Evolutionary conservation across 495 filamentous ascomycete species (phyloP).

Genomic region (Aspergillus bridgeri): DNA sequence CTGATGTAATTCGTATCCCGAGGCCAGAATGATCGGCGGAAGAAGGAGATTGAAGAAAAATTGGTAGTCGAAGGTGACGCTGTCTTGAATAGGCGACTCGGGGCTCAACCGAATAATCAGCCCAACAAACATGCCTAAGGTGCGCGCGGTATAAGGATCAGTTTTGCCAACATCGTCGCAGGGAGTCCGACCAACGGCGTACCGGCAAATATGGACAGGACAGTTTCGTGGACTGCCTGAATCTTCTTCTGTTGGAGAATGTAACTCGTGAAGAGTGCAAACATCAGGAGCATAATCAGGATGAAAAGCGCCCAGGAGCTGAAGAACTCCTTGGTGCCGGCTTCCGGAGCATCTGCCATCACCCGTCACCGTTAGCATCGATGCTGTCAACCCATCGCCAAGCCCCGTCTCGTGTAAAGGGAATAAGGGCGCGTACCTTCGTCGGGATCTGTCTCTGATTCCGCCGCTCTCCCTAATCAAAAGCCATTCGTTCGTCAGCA

Average conservation of each 20-base stretch:
- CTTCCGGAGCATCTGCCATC: slow-evolving; percentile 50
- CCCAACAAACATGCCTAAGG: slow-evolving; percentile 88
- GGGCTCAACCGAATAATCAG: slow-evolving; percentile 78
- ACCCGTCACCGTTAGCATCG: slow-evolving; percentile 17
- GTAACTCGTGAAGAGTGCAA: slow-evolving; percentile 95
- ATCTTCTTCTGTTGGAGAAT: slow-evolving; percentile 91
- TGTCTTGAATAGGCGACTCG: slow-evolving; percentile 75
- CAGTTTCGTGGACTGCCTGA: slow-evolving; percentile 95
- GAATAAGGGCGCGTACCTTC: slow-evolving; percentile 41
- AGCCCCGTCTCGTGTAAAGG: background rate
- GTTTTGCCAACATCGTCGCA: slow-evolving; percentile 1
- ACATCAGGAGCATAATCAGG: slow-evolving; percentile 85
- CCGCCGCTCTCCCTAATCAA: slow-evolving; percentile 30
- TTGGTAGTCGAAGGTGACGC: slow-evolving; percentile 95
- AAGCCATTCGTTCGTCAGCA: slow-evolving; percentile 10
- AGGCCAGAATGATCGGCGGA: slow-evolving; percentile 94
- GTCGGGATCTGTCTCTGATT: slow-evolving; percentile 48
- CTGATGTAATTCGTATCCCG: slow-evolving; percentile 96
- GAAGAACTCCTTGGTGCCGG: slow-evolving; percentile 81
- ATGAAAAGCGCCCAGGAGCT: slow-evolving; percentile 97
- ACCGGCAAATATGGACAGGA: slow-evolving; percentile 97
- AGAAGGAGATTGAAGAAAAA: slow-evolving; percentile 99
- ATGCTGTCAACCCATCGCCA: background rate
- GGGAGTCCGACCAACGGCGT: slow-evolving; percentile 25
- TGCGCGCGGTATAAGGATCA: slow-evolving; percentile 4